Evolutionary conservation across 1,284 basidiomycete species (phyloP), one percentile per base, ranked within the genome.

Genomic region (Grifola frondosa): DNA sequence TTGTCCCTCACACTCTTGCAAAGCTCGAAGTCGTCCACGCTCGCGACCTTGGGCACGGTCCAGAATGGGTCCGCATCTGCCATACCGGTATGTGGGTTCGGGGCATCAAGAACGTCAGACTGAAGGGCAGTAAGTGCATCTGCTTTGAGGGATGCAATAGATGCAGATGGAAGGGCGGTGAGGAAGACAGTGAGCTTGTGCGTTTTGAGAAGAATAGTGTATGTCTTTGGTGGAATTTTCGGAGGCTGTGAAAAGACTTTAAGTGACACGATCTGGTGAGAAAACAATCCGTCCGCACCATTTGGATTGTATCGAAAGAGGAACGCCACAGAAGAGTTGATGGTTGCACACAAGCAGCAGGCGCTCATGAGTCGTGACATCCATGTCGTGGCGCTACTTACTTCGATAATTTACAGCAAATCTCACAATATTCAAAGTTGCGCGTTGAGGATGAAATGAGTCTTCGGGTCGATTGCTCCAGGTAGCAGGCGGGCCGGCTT

Each of bases 181-280:
- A 84, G 63, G 53, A 84, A 71, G 52, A 87, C 67, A 6, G 81
- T 81, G 39, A 84, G 65, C 53, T 77, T 85, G 66, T 88, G 83
- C 0, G 84, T 83, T 55, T 84, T 86, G 49, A 88, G 60, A 20
- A 78, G 69, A 15, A 89, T 58, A 34, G 85, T 78, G 62, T 80
- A 80, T 35, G 77, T 68, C 64, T 81, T 86, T 3, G 75, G 75
- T 16, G 66, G 66, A 23, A 58, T 51, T 56, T 66, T 68, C 0
- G 57, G 59, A 31, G 64, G 63, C 65, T 68, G 16, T 17, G 20
- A 17, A 15, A 20, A 8, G 6, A 2, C 15, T 16, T n/a, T n/a
- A n/a, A n/a, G n/a, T n/a, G n/a, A n/a, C n/a, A n/a, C n/a, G n/a
- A n/a, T n/a, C n/a, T n/a, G n/a, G n/a, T n/a, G n/a, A 33, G 9